Evolutionary conservation across 805 yeast genomes (phyloP).

Genomic region (Spencermartinsiella europaea): DNA sequence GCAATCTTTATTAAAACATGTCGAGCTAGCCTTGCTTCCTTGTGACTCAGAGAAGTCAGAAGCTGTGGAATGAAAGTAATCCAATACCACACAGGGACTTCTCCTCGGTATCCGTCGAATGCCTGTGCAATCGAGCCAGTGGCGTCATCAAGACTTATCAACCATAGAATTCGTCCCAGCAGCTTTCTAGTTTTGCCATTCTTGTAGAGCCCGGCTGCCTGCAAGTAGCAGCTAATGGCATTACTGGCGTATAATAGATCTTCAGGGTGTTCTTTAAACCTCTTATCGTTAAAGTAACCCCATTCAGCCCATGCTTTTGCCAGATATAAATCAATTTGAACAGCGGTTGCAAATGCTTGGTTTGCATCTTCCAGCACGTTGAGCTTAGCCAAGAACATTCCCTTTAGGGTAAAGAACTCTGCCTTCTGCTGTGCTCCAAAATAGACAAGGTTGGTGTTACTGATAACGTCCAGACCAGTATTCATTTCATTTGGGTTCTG

Average conservation of each 20-base stretch:
- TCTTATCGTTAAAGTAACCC: constrained; percentile 91
- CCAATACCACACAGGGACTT: constrained; percentile 99
- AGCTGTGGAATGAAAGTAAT: constrained; percentile 94
- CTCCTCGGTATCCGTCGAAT: constrained; percentile 88
- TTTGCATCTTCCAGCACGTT: constrained; percentile 92
- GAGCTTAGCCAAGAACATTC: constrained; percentile 92
- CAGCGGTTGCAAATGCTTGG: constrained; percentile 97
- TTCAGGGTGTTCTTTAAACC: constrained; percentile 76
- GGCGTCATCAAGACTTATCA: constrained; percentile 83
- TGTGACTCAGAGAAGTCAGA: constrained; percentile 81
- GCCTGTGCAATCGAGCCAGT: constrained; percentile 78
- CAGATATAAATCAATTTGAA: constrained; percentile 85
- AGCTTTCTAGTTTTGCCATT: constrained; percentile 85
- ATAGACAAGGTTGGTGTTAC: constrained; percentile 92
- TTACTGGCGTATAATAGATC: constrained; percentile 84
- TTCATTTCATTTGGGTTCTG: constrained; percentile 85
- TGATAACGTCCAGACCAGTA: constrained; percentile 93
- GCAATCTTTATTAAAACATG: constrained; percentile 88
- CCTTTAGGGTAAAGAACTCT: constrained; percentile 94
- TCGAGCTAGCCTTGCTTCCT: constrained; percentile 84
- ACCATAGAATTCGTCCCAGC: constrained; percentile 87
- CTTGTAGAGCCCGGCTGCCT: constrained; percentile 95
- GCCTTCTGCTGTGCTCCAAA: constrained; percentile 98
- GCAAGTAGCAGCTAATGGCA: constrained; percentile 92
- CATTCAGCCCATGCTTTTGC: constrained; percentile 99